These are phyloP conservation scores for Tricharina praecox DNA, from an alignment of 495 filamentous ascomycete genomes.

Conservation along the genomic window DNA sequence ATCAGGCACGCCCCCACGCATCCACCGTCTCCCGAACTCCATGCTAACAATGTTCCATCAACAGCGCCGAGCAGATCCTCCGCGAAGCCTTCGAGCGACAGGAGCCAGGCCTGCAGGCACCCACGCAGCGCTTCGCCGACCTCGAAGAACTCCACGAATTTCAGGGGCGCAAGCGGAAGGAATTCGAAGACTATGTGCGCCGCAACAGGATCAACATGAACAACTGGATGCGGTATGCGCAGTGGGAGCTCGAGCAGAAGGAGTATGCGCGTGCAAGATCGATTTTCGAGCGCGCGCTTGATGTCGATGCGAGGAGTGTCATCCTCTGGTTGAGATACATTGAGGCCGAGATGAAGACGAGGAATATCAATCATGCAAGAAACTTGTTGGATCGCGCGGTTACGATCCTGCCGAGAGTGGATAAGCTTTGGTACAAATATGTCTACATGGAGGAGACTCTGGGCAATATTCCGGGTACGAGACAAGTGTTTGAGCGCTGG, in stretches of 20 bases:
- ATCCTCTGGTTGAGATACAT: conserved; percentile 73
- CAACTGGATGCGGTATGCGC: conserved; percentile 97
- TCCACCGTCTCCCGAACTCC: neutral
- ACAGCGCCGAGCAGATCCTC: conserved; percentile 82
- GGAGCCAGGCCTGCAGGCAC: conserved; percentile 70
- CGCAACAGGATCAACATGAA: conserved; percentile 91
- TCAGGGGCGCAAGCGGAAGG: conserved; percentile 85
- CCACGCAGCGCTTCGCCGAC: conserved; percentile 88
- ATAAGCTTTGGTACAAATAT: conserved; percentile 98
- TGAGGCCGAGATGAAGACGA: conserved; percentile 87
- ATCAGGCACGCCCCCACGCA: conserved; percentile 14
- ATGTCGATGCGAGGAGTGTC: conserved; percentile 74
- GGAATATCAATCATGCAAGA: conserved; percentile 93
- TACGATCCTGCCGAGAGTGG: conserved; percentile 72
- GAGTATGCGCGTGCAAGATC: conserved; percentile 91
- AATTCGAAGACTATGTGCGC: conserved; percentile 95
- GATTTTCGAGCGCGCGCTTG: conserved; percentile 88
- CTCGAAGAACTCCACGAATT: conserved; percentile 96
- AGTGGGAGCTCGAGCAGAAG: conserved; percentile 96
- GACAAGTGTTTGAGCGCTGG: conserved; percentile 95
- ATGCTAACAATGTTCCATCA: conserved; percentile 1
- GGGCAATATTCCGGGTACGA: conserved; percentile 76
- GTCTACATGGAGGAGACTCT: conserved; percentile 98
- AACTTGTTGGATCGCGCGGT: conserved; percentile 91
- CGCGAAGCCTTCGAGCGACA: conserved; percentile 96